phyloP scores from a whole-genome alignment of 164 flowering plant genomes.

The Umbellularia californica region DNA sequence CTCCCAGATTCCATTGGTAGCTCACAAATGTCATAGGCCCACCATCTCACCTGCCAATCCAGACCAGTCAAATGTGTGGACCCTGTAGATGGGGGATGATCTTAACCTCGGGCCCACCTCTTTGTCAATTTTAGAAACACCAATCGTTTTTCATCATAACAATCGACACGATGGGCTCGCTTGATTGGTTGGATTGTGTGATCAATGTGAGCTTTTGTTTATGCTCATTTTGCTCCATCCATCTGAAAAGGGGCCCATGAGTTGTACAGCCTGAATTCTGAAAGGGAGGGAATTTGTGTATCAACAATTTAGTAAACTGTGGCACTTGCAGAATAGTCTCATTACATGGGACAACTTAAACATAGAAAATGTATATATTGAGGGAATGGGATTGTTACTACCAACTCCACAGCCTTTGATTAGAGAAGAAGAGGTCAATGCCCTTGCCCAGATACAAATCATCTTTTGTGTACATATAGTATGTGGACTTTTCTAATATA shows the following conservation, averaged over 20 bases:
- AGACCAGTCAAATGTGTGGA: neutral
- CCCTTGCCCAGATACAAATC: neutral
- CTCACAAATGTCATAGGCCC: conserved; percentile 13
- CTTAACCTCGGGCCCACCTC: neutral
- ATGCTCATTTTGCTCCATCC: neutral
- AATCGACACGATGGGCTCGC: too few species aligned
- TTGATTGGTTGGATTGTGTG: neutral
- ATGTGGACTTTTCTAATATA: neutral
- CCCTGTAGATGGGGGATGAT: neutral
- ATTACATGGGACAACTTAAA: neutral
- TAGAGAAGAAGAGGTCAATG: neutral
- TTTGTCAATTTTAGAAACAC: neutral
- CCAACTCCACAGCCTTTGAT: neutral
- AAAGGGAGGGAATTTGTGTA: too few species aligned
- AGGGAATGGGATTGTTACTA: neutral
- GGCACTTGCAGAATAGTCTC: neutral
- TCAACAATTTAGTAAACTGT: too few species aligned
- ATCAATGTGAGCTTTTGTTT: too few species aligned
- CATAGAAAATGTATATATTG: neutral
- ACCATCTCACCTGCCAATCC: neutral
- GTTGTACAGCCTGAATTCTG: neutral
- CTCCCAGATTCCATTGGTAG: conserved; percentile 40
- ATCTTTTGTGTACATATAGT: neutral
- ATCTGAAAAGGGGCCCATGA: neutral
- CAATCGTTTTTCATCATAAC: neutral